phyloP scores from a whole-genome alignment of 805 yeast genomes.

The Ogataea populi-albae region DNA sequence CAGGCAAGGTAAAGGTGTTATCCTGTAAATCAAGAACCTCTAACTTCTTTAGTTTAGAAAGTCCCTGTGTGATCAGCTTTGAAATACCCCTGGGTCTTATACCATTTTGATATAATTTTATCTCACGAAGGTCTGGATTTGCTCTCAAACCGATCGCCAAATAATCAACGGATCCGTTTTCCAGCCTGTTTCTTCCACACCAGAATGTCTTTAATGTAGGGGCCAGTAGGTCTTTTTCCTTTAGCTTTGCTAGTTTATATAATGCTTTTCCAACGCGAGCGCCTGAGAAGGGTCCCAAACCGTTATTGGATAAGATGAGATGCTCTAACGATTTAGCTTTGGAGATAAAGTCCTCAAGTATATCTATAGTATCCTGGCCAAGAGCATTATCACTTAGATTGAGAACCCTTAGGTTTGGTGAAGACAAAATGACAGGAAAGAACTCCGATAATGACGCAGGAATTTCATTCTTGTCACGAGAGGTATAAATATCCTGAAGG shows the following conservation, averaged over 20 bases:
- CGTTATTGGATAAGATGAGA: slow-evolving; percentile 87
- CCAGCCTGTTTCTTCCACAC: slow-evolving; percentile 96
- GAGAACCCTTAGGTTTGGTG: slow-evolving; percentile 66
- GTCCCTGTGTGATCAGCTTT: slow-evolving; percentile 69
- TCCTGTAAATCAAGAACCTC: slow-evolving; percentile 85
- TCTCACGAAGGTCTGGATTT: slow-evolving; percentile 62
- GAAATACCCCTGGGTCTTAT: slow-evolving; percentile 92
- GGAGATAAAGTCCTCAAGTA: slow-evolving; percentile 73
- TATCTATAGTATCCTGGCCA: slow-evolving; percentile 93
- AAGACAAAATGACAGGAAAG: slow-evolving; percentile 68
- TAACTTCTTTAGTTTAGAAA: slow-evolving; percentile 57
- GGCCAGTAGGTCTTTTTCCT: slow-evolving; percentile 31
- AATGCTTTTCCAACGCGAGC: slow-evolving; percentile 88
- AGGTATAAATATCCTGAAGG: slow-evolving; percentile 91
- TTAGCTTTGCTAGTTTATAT: slow-evolving; percentile 63
- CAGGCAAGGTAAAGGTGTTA: slow-evolving; percentile 79
- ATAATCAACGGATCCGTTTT: slow-evolving; percentile 86
- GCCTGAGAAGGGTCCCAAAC: slow-evolving; percentile 98
- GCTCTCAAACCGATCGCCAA: slow-evolving; percentile 82
- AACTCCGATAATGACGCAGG: slow-evolving; percentile 75
- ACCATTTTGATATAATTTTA: slow-evolving; percentile 89
- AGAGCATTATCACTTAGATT: slow-evolving; percentile 94
- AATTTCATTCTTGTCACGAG: slow-evolving; percentile 91
- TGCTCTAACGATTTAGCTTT: slow-evolving; percentile 80
- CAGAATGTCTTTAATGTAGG: slow-evolving; percentile 74